These are phyloP conservation scores for Mycena haematopus DNA, from an alignment of 768 basidiomycete species.

Conservation along the genomic window DNA sequence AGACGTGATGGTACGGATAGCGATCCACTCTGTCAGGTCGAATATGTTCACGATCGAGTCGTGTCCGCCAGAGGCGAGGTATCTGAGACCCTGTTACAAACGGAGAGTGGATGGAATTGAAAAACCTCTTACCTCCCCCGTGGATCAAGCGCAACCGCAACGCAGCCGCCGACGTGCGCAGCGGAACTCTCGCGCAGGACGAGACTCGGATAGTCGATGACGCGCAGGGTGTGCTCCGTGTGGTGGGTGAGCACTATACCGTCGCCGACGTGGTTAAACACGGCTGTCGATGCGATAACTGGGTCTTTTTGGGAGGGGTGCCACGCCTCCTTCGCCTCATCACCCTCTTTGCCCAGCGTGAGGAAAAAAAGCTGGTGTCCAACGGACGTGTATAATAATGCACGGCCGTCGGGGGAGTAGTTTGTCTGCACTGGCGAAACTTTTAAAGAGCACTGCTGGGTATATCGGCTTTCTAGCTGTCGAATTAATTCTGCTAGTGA, in stretches of 20 bases:
- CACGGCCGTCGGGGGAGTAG: constrained; percentile 76
- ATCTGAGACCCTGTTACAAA: constrained; percentile 46
- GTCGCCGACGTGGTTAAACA: constrained; percentile 80
- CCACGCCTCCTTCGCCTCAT: constrained; percentile 58
- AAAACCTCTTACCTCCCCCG: constrained; percentile 57
- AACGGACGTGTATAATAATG: constrained; percentile 66
- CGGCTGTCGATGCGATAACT: constrained; percentile 67
- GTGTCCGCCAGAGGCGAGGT: constrained; percentile 79
- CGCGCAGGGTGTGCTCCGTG: constrained; percentile 67
- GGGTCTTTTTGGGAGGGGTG: constrained; percentile 55
- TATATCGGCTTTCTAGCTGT: constrained; percentile 67
- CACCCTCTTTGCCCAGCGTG: constrained; percentile 57
- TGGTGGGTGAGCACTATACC: constrained; percentile 71
- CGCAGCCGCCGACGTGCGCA: constrained; percentile 83
- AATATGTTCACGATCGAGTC: constrained; percentile 88
- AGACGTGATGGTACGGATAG: constrained; percentile 72
- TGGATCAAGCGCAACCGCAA: constrained; percentile 80
- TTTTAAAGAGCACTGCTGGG: constrained; percentile 66
- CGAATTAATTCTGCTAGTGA: background rate
- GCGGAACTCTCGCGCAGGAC: constrained; percentile 64
- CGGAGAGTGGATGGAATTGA: constrained; percentile 5
- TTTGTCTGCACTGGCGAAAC: constrained; percentile 67
- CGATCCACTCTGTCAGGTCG: constrained; percentile 82
- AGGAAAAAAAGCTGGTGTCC: constrained; percentile 68
- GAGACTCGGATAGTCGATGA: constrained; percentile 73